Base-by-base conservation (phyloP, 495 filamentous ascomycete species). In the Podospora pseudoanserina region DNA sequence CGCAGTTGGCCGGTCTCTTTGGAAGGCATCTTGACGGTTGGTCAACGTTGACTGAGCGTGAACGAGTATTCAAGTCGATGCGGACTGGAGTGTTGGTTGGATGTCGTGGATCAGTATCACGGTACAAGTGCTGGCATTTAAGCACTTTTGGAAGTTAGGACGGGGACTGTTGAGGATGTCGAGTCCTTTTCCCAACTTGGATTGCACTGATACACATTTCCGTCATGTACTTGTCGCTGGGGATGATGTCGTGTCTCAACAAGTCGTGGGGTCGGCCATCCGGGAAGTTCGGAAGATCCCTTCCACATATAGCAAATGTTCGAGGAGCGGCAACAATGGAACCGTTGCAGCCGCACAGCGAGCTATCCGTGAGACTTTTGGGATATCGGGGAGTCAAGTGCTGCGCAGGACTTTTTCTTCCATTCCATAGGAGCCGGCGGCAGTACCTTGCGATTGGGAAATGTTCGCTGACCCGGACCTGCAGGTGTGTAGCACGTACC, bases 1-100 rank as follows among this genome's bases (percentile, higher is more conserved):
- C 61, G 61, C 5, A 63, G 61, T 19, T 63, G 27, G 30, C 30
- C 61, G 7, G 61, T 49, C 30, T 63, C n/a, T 39, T 18, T 28
- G 27, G 61, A 32, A 18, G 32, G 16, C 61, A 39, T 44, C 1
- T 16, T 63, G 27, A 1, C 19, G 23, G 27, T 39, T 20, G 27
- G 30, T 26, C 39, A 11, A 49, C 5, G 39, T 49, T 49, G 39
- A 49, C 39, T 6, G 39, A 16, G 9, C 6, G 13, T 49, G 39
- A 49, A 13, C 9, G 39, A 9, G 30, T 32, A 32, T 32, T 4
- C 4, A 13, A 16, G 39, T 49, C 39, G 13, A 49, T 49, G 15
- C 39, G 13, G 56, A 59, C 2, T n/a, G 56, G 56, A 59, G 56
- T 59, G 56, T 5, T 27, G 39, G 39, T 49, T 6, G 9, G 13